Percentiles rank a stretch among this genome's conserved stretches.
These are phyloP conservation scores for Podospora australis DNA, from an alignment of 495 filamentous ascomycete species.

Conservation along the genomic window DNA sequence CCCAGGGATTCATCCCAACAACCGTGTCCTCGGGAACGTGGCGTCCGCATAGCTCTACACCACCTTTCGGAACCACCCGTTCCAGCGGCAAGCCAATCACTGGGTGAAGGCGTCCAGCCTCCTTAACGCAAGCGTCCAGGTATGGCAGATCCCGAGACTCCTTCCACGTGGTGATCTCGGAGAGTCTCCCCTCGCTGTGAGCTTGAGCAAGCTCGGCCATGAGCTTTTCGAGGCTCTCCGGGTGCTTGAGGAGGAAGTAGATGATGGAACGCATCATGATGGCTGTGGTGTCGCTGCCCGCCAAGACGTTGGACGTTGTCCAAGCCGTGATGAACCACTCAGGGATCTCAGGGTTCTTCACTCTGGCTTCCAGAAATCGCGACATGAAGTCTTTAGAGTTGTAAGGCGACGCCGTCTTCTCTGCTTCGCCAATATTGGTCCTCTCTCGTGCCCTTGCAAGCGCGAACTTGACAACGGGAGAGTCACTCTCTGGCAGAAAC, in stretches of 20 bases:
- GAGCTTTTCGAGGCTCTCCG: conserved; percentile 43
- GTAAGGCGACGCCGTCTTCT: not conserved
- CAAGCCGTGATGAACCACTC: conserved; percentile 30
- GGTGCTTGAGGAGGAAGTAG: conserved; percentile 43
- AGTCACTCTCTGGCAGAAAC: conserved; percentile 3
- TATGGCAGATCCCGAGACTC: conserved; percentile 38
- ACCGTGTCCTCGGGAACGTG: conserved; percentile 42
- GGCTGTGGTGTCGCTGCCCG: conserved; percentile 58
- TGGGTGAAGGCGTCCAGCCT: conserved; percentile 43
- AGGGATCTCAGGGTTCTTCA: conserved; percentile 1
- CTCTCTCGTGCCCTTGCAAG: conserved; percentile 7
- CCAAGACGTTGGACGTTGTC: conserved; percentile 43
- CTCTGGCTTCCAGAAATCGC: conserved; percentile 7
- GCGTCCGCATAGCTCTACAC: conserved; percentile 36
- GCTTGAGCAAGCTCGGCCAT: conserved; percentile 46
- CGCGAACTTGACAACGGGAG: conserved; percentile 6
- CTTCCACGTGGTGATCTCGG: conserved; percentile 29
- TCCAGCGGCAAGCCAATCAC: conserved; percentile 23
- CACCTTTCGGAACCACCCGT: conserved; percentile 40
- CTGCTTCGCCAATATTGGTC: not conserved
- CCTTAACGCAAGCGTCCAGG: conserved; percentile 47
- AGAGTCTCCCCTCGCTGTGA: conserved; percentile 17
- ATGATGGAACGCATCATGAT: conserved; percentile 52
- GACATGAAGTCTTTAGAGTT: conserved; percentile 14
- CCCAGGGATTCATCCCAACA: conserved; percentile 39